phyloP scores from a whole-genome alignment of 75 land plant genomes.

The Pinus taeda region DNA sequence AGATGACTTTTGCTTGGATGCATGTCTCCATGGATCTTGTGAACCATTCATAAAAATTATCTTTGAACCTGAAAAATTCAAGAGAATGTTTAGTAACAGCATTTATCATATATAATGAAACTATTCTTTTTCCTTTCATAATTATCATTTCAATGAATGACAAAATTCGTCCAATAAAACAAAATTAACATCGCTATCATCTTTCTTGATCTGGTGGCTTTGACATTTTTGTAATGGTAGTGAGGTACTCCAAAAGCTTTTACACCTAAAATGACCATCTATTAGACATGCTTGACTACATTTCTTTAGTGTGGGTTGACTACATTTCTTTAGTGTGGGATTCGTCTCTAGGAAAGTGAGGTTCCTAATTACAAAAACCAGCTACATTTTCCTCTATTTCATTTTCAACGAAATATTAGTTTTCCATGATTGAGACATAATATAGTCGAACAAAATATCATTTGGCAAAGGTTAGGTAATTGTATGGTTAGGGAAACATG shows the following conservation, averaged over 20 bases:
- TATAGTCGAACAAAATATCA: too few relatives aligned
- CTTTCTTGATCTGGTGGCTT: neutral
- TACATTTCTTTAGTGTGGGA: too few relatives aligned
- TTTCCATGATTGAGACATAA: too few relatives aligned
- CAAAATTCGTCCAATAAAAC: neutral
- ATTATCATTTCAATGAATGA: neutral
- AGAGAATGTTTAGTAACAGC: neutral
- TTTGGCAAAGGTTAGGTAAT: too few relatives aligned
- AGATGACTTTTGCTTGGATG: slow-evolving; percentile 91
- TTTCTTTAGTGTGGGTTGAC: neutral
- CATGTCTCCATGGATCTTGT: slow-evolving; percentile 99
- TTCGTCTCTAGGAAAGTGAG: neutral
- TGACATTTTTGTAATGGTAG: neutral
- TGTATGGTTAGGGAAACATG: too few relatives aligned
- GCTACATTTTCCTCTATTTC: neutral
- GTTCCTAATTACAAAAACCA: neutral
- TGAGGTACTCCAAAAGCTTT: neutral
- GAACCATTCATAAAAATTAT: slow-evolving; percentile 96
- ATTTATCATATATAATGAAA: neutral
- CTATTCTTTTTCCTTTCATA: neutral
- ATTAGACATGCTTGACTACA: neutral
- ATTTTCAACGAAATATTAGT: too few relatives aligned
- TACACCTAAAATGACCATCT: neutral
- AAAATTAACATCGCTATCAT: neutral
- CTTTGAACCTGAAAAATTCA: slow-evolving; percentile 64